Base-by-base conservation (phyloP, 805 yeast genomes). In the Scheffersomyces lignosus region DNA sequence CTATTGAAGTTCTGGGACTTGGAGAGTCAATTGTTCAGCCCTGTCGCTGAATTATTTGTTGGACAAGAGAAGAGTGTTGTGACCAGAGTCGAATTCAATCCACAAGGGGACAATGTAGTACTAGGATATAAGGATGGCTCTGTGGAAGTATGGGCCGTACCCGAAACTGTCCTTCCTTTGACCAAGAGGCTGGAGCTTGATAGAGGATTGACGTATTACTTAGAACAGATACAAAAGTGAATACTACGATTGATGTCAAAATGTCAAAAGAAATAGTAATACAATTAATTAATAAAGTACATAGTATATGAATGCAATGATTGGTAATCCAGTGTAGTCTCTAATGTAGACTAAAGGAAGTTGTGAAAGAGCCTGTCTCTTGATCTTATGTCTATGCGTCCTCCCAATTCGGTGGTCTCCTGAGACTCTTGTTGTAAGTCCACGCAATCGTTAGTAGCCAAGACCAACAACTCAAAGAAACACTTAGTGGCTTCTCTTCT, bases 391-490 rank as follows among this genome's bases (percentile, higher is more conserved):
- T 45, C 48, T 38, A 87, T 80, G 26, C 74, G 77, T 4, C 81
- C 83, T 45, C 81, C 87, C 15, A 83, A 49, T 10, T 49, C 50
- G 8, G 53, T 51, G 12, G 44, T 46, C n/a, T 36, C 31, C 12
- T 43, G 34, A 2, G 46, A 49, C 5, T 71, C 68, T 62, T 87
- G 96, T 25, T 76, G 61, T 28, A 88, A 58, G 12, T 67, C 64
- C 31, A 89, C 64, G 36, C 91, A 81, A 48, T 83, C 89, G 30
- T 79, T 71, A 4, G 93, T 82, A 2, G 95, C 95, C 39, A 89
- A 68, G 3, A 88, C 91, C 48, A 89, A 68, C 55, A 89, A 58
- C 56, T 89, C 95, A 51, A 88, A 89, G 60, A 89, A 89, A 36
- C 86, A 71, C 49, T 78, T 74, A 2, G 87, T 78, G 15, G 88